Percentiles rank a stretch among this genome's conserved stretches.
Conservation (phyloP, 495 filamentous ascomycete species). For the Lindgomyces ingoldianus region DNA sequence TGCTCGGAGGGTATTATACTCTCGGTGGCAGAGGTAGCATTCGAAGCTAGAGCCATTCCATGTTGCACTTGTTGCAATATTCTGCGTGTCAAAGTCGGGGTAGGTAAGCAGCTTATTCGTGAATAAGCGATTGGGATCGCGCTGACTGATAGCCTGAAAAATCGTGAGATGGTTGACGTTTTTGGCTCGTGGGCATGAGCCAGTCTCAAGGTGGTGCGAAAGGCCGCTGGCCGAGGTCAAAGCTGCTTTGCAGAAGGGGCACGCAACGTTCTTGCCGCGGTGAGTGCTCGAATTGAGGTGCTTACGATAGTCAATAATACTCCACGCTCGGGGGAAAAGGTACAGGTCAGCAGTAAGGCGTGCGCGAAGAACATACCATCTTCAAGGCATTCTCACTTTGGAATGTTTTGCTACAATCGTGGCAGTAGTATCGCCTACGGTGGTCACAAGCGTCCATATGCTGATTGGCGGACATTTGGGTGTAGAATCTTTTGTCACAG, state of each 20-base stretch:
- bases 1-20: conserved; percentile 29
- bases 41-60: conserved; percentile 48
- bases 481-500: conserved; percentile 41
- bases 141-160: conserved; percentile 52
- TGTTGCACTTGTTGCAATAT: conserved; percentile 14
- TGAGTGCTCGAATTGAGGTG: conserved; percentile 62
- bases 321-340: conserved; percentile 3
- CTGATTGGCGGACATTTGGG: conserved; percentile 36
- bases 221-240: conserved; percentile 51
- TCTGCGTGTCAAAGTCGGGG: conserved; percentile 39
- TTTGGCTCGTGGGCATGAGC: conserved; percentile 46
- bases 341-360: not conserved
- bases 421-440: conserved; percentile 47
- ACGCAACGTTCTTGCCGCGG: conserved; percentile 69
- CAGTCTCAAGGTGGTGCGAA: conserved; percentile 51
- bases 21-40: conserved; percentile 52
- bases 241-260: conserved; percentile 49
- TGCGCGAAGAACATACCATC: conserved; percentile 40
- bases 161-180: conserved; percentile 50
- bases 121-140: conserved; percentile 49
- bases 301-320: conserved; percentile 36
- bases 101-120: conserved; percentile 48
- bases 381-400: conserved; percentile 46
- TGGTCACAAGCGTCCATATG: conserved; percentile 48
- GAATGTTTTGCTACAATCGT: conserved; percentile 44